phyloP scores from a whole-genome alignment of 1,139 yeast genomes.

The Schizosaccharomyces versatilis region DNA sequence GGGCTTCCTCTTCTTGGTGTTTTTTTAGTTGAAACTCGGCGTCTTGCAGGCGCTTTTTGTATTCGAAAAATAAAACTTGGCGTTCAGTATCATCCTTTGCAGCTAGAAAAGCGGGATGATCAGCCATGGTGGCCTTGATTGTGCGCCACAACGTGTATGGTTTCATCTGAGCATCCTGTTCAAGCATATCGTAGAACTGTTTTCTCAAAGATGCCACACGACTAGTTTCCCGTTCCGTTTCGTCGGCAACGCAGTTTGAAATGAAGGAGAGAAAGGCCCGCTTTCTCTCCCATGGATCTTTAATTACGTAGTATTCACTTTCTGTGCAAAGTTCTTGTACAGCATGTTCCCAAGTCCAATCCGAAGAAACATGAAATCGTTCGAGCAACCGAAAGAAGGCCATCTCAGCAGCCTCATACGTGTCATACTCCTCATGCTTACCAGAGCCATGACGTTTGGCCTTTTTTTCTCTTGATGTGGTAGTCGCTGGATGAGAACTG shows the following conservation, averaged over 20 bases:
- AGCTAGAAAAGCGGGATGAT: conserved; percentile 43
- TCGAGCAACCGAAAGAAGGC: conserved; percentile 33
- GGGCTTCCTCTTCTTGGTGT: conserved; percentile 13
- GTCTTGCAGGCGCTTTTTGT: conserved; percentile 24
- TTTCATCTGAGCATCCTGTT: conserved; percentile 21
- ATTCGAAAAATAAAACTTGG: conserved; percentile 30
- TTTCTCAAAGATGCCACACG: conserved; percentile 33
- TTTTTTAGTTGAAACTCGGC: conserved; percentile 16
- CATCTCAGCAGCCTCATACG: conserved; percentile 23
- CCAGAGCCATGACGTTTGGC: background rate
- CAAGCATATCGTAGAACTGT: conserved; percentile 31
- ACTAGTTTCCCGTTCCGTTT: conserved; percentile 30
- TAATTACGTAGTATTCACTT: conserved; percentile 48
- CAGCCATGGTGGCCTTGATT: conserved; percentile 20
- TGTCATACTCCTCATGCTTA: conserved; percentile 5
- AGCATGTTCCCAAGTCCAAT: conserved; percentile 55
- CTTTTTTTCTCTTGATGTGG: background rate
- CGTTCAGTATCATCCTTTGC: conserved; percentile 32
- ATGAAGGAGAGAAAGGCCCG: conserved; percentile 43
- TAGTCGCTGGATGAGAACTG: background rate
- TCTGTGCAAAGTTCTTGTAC: conserved; percentile 37
- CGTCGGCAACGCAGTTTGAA: conserved; percentile 32
- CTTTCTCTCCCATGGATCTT: conserved; percentile 40
- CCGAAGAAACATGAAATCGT: conserved; percentile 36
- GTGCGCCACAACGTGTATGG: conserved; percentile 43